These are phyloP conservation scores for Microdochium paspali DNA, from an alignment of 2,329 filamentous ascomycete species.

Conservation along the genomic window DNA sequence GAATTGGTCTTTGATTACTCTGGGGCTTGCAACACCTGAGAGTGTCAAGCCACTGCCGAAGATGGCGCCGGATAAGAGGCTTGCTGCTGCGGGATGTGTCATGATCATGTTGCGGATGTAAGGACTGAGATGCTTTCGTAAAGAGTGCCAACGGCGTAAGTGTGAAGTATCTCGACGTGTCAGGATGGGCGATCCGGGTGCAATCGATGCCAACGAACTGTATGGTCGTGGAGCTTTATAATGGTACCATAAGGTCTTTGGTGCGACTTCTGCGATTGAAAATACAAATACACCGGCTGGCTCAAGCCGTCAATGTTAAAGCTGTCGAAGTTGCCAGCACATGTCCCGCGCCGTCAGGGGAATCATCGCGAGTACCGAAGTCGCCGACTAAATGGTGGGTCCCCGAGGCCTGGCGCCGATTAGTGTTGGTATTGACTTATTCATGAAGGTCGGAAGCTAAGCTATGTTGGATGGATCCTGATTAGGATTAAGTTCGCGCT, in stretches of 20 bases:
- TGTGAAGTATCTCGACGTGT: background rate
- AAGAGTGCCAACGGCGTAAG: too few species aligned
- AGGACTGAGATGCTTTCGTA: too few species aligned
- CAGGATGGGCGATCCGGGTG: background rate
- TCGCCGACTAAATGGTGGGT: background rate
- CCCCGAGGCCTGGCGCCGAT: background rate
- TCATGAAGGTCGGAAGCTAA: too few species aligned
- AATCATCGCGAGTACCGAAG: background rate
- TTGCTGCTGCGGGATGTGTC: background rate
- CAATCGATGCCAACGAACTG: background rate
- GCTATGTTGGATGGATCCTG: too few species aligned
- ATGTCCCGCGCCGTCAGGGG: too few species aligned
- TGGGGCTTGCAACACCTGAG: background rate
- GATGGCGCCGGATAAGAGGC: background rate
- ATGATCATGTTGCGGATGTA: background rate
- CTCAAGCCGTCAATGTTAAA: background rate
- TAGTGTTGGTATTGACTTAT: too few species aligned
- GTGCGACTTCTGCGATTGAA: background rate
- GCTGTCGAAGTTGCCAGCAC: too few species aligned
- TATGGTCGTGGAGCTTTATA: background rate
- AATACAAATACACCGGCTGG: background rate
- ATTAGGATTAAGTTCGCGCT: too few species aligned
- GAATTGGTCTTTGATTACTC: background rate
- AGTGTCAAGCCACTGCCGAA: background rate
- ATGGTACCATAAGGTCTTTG: background rate